Evolutionary conservation across 2,329 filamentous ascomycete species (phyloP).

Genomic region (Hymenoscyphus scutula): DNA sequence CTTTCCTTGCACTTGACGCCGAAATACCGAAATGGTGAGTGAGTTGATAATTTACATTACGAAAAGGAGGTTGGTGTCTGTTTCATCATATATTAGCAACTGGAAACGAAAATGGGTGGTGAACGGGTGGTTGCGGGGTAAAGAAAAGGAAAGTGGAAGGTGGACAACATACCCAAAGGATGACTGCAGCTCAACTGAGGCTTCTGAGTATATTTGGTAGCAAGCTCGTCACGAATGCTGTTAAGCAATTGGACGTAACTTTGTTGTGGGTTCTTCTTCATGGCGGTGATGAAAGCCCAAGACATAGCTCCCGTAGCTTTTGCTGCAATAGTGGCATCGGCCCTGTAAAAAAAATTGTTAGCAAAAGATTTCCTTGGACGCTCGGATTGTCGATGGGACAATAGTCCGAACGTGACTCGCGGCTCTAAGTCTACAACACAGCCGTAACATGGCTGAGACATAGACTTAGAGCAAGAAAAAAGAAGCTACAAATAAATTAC

Average conservation of each 20-base stretch:
- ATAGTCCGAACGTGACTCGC: slow-evolving; percentile 36
- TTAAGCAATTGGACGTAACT: slow-evolving; percentile 95
- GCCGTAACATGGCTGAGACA: slow-evolving; percentile 29
- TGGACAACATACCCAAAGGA: slow-evolving; percentile 69
- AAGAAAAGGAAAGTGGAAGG: background rate
- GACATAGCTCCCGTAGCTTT: slow-evolving; percentile 98
- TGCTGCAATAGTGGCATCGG: slow-evolving; percentile 79
- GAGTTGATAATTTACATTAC: slow-evolving; percentile 49
- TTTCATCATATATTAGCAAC: slow-evolving; percentile 22
- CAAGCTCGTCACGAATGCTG: slow-evolving; percentile 86
- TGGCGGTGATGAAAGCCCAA: slow-evolving; percentile 87
- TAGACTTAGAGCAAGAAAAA: slow-evolving; percentile 29
- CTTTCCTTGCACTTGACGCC: background rate
- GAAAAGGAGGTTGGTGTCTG: slow-evolving; percentile 62
- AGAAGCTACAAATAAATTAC: slow-evolving; percentile 9
- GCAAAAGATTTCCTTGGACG: slow-evolving; percentile 10
- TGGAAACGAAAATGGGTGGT: too few relatives aligned
- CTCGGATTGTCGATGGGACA: slow-evolving; percentile 10
- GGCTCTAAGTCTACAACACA: slow-evolving; percentile 32
- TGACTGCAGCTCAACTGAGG: slow-evolving; percentile 96
- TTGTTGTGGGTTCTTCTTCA: slow-evolving; percentile 92
- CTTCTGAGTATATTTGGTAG: slow-evolving; percentile 87
- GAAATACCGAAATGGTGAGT: background rate
- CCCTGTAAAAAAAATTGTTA: slow-evolving; percentile 50
- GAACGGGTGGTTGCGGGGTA: background rate